A percentile compares a stretch with the other conserved stretches of the same genome.
These are phyloP conservation scores for Cercospora sp. DNA, from an alignment of 2,329 filamentous ascomycete species.

Conservation along the genomic window DNA sequence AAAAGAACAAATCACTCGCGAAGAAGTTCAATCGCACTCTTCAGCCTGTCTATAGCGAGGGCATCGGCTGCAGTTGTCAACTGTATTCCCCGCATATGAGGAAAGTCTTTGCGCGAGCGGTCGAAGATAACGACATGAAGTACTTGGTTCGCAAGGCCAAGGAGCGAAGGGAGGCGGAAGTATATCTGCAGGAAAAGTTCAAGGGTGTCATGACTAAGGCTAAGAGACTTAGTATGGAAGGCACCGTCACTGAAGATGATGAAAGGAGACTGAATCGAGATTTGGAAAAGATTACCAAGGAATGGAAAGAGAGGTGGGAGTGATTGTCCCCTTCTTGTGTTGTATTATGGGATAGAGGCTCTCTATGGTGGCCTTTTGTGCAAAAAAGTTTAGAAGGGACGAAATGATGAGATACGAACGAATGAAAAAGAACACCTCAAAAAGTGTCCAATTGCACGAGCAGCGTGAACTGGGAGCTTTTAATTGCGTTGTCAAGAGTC, in stretches of 20 bases:
- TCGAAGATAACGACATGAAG: slow-evolving; percentile 64
- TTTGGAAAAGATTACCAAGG: slow-evolving; percentile 50
- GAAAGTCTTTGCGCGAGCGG: slow-evolving; percentile 66
- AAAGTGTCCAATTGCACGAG: background rate
- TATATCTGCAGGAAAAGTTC: slow-evolving; percentile 58
- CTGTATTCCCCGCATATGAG: slow-evolving; percentile 81
- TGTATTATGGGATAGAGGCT: background rate
- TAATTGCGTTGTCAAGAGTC: background rate
- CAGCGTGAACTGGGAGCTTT: background rate
- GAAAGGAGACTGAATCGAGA: slow-evolving; percentile 58
- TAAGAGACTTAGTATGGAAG: slow-evolving; percentile 44
- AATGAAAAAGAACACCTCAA: background rate
- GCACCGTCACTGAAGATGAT: slow-evolving; percentile 52
- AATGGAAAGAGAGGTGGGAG: slow-evolving; percentile 55
- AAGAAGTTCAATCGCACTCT: slow-evolving; percentile 64
- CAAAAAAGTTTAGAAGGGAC: background rate
- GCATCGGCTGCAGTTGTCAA: slow-evolving; percentile 62
- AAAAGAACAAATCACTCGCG: slow-evolving; percentile 57
- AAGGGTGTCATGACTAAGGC: slow-evolving; percentile 34
- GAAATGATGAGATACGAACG: background rate
- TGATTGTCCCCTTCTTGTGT: slow-evolving; percentile 16
- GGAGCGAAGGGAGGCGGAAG: slow-evolving; percentile 58
- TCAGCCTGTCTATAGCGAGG: slow-evolving; percentile 56
- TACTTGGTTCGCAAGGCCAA: slow-evolving; percentile 65
- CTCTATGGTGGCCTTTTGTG: background rate